Evolutionary conservation across 768 basidiomycete species (phyloP).

Genomic region (Mycena vitilis): DNA sequence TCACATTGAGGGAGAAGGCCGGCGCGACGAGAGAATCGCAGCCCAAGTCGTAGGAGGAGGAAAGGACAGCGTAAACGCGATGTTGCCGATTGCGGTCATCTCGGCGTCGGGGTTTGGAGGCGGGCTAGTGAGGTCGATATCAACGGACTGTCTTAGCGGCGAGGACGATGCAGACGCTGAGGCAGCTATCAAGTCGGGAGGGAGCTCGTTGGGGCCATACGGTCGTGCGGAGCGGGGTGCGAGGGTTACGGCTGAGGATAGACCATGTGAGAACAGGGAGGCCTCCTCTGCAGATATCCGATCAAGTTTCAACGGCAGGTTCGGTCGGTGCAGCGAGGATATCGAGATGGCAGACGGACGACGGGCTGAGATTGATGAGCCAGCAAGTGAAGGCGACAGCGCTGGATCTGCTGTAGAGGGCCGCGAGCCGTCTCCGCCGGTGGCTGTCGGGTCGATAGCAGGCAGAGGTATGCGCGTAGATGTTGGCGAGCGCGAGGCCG

Average conservation of each 20-base stretch:
- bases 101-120: slow-evolving; percentile 48
- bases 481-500: slow-evolving; percentile 42
- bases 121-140: slow-evolving; percentile 71
- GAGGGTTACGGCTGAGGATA: slow-evolving; percentile 84
- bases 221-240: slow-evolving; percentile 84
- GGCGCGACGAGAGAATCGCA: too few species aligned
- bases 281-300: slow-evolving; percentile 74
- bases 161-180: slow-evolving; percentile 59
- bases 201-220: slow-evolving; percentile 62
- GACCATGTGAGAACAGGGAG: slow-evolving; percentile 65
- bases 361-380: slow-evolving; percentile 52
- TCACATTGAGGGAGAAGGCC: too few species aligned
- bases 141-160: slow-evolving; percentile 46
- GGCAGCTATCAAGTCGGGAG: slow-evolving; percentile 75
- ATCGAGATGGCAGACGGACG: slow-evolving; percentile 84
- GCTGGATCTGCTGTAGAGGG: slow-evolving; percentile 50
- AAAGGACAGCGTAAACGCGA: too few species aligned
- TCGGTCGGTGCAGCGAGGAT: slow-evolving; percentile 80
- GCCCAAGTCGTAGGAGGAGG: too few species aligned
- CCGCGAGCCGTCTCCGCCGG: slow-evolving; percentile 39
- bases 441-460: slow-evolving; percentile 28
- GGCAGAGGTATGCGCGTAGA: slow-evolving; percentile 37
- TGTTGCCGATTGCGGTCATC: slow-evolving; percentile 60
- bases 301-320: slow-evolving; percentile 82
- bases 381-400: slow-evolving; percentile 40